Conservation (phyloP, 1,284 basidiomycete genomes). For the Takashimella koratensis region DNA sequence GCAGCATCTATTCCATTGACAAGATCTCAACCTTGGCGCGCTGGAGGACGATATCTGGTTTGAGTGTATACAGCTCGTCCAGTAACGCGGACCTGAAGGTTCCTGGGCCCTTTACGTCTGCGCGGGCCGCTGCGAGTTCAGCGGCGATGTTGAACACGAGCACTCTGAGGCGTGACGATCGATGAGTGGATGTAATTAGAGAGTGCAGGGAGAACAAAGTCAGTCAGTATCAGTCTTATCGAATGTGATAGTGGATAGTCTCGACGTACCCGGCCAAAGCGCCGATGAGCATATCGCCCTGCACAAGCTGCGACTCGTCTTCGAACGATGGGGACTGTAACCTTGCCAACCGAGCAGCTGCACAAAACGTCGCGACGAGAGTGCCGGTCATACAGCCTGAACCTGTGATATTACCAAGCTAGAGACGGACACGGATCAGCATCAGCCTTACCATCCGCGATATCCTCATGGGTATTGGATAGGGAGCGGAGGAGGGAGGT, state of each 20-base stretch:
- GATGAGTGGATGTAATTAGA: too few relatives aligned
- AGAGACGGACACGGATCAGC: neutral
- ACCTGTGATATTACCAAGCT: constrained; percentile 77
- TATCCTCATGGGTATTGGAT: too few relatives aligned
- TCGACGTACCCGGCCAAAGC: constrained; percentile 67
- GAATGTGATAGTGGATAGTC: neutral
- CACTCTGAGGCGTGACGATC: too few relatives aligned
- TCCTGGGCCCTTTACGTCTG: constrained; percentile 74
- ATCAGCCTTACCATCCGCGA: too few relatives aligned
- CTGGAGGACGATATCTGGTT: constrained; percentile 55
- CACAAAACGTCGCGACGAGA: constrained; percentile 60
- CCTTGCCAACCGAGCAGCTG: constrained; percentile 56
- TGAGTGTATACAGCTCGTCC: constrained; percentile 69
- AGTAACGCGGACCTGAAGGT: constrained; percentile 84
- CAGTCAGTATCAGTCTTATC: neutral
- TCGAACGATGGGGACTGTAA: constrained; percentile 20
- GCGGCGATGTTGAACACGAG: constrained; percentile 78
- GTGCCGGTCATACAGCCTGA: constrained; percentile 78
- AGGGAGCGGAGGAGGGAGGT: too few relatives aligned
- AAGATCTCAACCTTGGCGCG: constrained; percentile 54
- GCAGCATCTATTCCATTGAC: too few relatives aligned
- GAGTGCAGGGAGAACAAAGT: too few relatives aligned
- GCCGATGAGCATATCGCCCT: constrained; percentile 68
- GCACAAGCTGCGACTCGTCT: constrained; percentile 52
- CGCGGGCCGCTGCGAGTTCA: constrained; percentile 67